Percentiles rank a stretch among this genome's conserved stretches.
Conservation (phyloP, 495 filamentous ascomycete genomes). For the Aspergillus affinis region DNA sequence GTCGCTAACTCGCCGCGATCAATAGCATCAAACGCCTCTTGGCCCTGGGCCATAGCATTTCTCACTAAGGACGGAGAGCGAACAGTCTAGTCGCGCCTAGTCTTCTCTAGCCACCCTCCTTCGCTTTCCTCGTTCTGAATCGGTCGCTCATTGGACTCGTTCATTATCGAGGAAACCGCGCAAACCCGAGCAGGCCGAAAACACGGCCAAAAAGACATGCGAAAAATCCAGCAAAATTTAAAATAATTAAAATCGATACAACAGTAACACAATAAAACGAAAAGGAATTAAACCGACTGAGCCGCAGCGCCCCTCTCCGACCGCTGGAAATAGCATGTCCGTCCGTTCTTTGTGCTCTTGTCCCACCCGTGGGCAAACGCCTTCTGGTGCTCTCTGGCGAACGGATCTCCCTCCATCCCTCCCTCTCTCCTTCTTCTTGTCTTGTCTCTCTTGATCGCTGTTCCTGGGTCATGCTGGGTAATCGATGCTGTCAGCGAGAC, state of each 20-base stretch:
- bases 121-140: not conserved
- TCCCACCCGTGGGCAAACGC: not conserved
- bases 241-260: too few species aligned
- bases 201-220: not conserved
- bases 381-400: not conserved
- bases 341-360: not conserved
- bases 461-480: not conserved
- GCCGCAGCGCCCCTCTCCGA: not conserved
- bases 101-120: not conserved
- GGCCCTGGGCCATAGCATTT: too few species aligned
- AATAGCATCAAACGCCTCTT: too few species aligned
- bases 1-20: too few species aligned
- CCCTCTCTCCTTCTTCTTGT: not conserved
- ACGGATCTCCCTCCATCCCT: not conserved
- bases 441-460: too few species aligned
- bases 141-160: not conserved
- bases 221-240: not conserved
- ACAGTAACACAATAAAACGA: not conserved
- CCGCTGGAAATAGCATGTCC: not conserved
- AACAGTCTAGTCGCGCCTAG: not conserved
- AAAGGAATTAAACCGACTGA: not conserved
- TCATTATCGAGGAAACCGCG: not conserved
- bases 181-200: not conserved
- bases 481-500: too few species aligned
- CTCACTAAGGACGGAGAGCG: too few species aligned